Evolutionary conservation across 768 basidiomycete species (phyloP), one percentile per base, ranked within the genome.

Genomic region (Ramaria sp.): DNA sequence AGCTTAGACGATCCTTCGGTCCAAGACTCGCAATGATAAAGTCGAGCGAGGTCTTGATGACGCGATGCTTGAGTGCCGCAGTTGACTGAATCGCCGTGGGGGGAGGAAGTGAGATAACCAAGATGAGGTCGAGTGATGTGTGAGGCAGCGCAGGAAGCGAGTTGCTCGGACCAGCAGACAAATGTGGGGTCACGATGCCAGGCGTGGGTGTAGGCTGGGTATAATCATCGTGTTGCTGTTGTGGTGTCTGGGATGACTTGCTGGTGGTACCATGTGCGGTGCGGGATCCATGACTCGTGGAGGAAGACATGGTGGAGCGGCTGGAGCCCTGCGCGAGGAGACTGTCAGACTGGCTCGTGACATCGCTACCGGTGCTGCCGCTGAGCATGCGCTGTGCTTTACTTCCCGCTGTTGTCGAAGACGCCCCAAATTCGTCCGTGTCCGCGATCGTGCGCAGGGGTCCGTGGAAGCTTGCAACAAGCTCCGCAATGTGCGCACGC

Each of bases 61-160:
- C 87, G 39, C 90, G 85, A 48, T 87, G 63, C 68, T 97, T 97
- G 60, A 98, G 79, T 53, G 81, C 78, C 3, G 89, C 85, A 5
- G 89, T 88, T 61, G 86, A 85, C 7, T 82, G 85, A 20, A 78
- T 74, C 30, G 86, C 76, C 43, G 70, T 74, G 0, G 83, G 77
- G 5, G 87, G 78, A 4, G 95, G 92, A 1, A 98, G 71, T 12
- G 93, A 90, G 37, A 98, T 71, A 53, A 98, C 85, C 53, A 98
- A 78, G 64, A 98, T 88, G 58, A 99, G 77, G 67, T 99, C 96
- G 62, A 96, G 73, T 4, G 91, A 78, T 0, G 93, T 86, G 64
- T 97, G 94, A 13, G 81, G 77, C 6, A 93, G 78, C 8, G 90
- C 88, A 0, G 82, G 73, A 30, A 92, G 81, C 32, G 82, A 86